Base-by-base conservation (phyloP, 768 basidiomycete genomes). In the Mycena albidolilacea region DNA sequence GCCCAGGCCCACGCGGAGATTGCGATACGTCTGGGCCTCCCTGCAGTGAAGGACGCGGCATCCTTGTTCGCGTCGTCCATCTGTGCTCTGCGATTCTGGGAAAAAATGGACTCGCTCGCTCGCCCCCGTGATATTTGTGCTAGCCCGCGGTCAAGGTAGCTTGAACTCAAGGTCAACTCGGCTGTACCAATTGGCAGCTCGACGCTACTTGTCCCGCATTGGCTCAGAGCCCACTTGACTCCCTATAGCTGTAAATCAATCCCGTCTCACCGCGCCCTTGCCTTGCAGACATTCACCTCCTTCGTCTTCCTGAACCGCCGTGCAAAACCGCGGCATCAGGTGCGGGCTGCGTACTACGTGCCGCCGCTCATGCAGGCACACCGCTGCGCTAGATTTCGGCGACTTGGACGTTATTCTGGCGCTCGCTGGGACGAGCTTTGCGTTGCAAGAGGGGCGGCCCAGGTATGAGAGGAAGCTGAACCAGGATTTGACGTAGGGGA, bases 221-320 rank as follows among this genome's bases (percentile, higher is more conserved):
- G 23, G 23, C 23, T 23, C 23, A 23, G 23, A 23, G 23, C 23
- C 23, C 23, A 23, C 23, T 23, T 23, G 23, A 23, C 58, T 38
- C 19, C 30, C 17, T 7, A 48, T 54, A 14, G 19, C n/a, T 23
- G 23, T 1, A 23, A 23, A 23, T 23, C 23, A 23, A 37, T 19
- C 30, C 19, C 14, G 7, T 43, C 15, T 35, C 61, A 23, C 52
- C 50, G 57, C 46, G 52, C 48, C 73, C 61, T 57, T 44, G 15
- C 61, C 37, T 37, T 23, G 19, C 82, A 98, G 97, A 98, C 97
- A 37, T 99, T 99, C 82, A 94, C 97, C 19, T 94, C 92, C 80
- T 99, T 99, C 83, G 97, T 99, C 70, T 95, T 98, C 87, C 92
- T 99, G 73, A 97, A 99, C 82, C 90, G 97, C 97, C 1, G 82